phyloP scores from a whole-genome alignment of 768 basidiomycete species.

The Lactifluus piperatus region DNA sequence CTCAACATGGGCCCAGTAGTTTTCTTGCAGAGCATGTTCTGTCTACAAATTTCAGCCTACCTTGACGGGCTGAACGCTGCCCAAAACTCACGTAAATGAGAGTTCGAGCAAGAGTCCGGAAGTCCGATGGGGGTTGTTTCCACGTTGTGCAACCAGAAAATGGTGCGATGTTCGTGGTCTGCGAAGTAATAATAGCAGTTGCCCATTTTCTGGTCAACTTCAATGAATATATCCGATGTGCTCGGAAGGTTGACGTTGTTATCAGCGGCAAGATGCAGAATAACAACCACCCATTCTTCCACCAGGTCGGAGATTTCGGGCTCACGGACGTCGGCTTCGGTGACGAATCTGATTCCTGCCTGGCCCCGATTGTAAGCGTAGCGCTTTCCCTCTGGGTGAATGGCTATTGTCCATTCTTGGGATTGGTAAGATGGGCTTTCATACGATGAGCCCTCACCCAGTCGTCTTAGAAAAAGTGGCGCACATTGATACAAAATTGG shows the following conservation, averaged over 20 bases:
- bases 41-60: neutral
- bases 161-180: neutral
- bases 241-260: neutral
- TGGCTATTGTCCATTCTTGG: neutral
- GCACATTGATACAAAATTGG: conserved; percentile 1
- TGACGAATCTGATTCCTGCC: neutral
- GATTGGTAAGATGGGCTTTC: conserved; percentile 1
- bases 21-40: conserved; percentile 9
- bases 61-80: neutral
- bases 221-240: conserved; percentile 6
- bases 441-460: neutral
- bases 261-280: neutral
- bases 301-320: neutral
- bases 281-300: neutral
- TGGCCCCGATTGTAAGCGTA: neutral
- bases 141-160: neutral
- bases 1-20: conserved; percentile 12
- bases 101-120: neutral
- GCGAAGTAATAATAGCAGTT: conserved; percentile 9
- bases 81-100: neutral
- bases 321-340: neutral
- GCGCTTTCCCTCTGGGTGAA: conserved; percentile 11
- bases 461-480: neutral
- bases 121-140: neutral
- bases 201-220: neutral